These are phyloP conservation scores for Pleurotus salmoneostramineus DNA, from an alignment of 768 basidiomycete genomes.

Conservation along the genomic window DNA sequence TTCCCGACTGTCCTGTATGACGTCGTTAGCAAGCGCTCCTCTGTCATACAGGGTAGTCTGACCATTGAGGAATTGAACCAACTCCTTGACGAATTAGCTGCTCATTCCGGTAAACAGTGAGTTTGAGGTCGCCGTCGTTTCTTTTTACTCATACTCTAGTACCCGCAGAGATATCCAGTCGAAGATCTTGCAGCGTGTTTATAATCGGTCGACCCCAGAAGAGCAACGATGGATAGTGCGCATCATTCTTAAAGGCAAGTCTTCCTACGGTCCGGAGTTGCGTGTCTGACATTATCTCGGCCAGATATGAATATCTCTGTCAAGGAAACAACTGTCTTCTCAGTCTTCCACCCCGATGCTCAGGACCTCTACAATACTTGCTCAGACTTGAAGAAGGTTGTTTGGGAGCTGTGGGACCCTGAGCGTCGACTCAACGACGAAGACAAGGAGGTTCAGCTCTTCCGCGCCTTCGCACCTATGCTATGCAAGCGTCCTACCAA, in stretches of 20 bases:
- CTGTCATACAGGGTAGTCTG: slow-evolving; percentile 68
- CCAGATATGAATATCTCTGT: slow-evolving; percentile 89
- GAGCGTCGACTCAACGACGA: slow-evolving; percentile 58
- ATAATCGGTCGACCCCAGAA: slow-evolving; percentile 74
- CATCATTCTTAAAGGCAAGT: slow-evolving; percentile 87
- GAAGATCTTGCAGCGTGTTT: slow-evolving; percentile 71
- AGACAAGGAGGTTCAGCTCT: slow-evolving; percentile 83
- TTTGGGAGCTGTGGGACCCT: slow-evolving; percentile 84
- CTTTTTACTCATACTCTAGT: slow-evolving; percentile 9
- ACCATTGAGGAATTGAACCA: slow-evolving; percentile 84
- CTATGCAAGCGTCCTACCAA: slow-evolving; percentile 85
- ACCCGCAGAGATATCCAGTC: slow-evolving; percentile 64
- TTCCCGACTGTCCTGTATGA: slow-evolving; percentile 87
- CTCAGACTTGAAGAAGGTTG: slow-evolving; percentile 92
- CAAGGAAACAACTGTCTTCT: slow-evolving; percentile 90
- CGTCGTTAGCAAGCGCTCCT: slow-evolving; percentile 81
- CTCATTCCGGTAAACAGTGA: slow-evolving; percentile 72
- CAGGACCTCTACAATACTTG: slow-evolving; percentile 94
- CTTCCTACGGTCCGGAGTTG: background rate
- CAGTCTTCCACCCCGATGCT: slow-evolving; percentile 92
- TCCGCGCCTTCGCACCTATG: slow-evolving; percentile 91
- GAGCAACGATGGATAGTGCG: slow-evolving; percentile 97
- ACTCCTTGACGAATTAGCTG: slow-evolving; percentile 73
- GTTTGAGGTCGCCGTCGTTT: slow-evolving; percentile 14
- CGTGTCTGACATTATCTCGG: background rate